phyloP scores from a whole-genome alignment of 164 flowering plant species.

The Liriodendron chinense region DNA sequence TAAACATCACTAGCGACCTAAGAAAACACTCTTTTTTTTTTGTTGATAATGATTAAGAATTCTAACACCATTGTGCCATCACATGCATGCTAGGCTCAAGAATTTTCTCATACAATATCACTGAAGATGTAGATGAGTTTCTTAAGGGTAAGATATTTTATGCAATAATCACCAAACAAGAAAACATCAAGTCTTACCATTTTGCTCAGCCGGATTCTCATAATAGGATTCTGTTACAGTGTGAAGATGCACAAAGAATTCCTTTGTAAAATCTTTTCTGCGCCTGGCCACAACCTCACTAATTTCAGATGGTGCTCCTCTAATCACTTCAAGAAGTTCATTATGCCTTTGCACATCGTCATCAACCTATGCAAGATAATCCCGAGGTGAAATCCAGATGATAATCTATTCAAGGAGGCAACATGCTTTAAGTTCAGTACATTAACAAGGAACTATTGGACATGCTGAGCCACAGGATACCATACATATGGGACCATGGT shows the following conservation, averaged over 20 bases:
- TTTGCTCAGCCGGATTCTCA: constrained; percentile 65
- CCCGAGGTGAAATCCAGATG: not conserved
- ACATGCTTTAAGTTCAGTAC: not conserved
- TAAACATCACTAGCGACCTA: too few species aligned
- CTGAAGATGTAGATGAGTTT: not conserved
- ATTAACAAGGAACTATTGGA: not conserved
- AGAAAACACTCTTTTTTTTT: too few species aligned
- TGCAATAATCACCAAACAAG: not conserved
- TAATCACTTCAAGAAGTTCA: constrained; percentile 68
- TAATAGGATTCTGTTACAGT: constrained; percentile 73
- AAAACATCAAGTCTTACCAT: constrained; percentile 44
- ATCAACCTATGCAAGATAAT: constrained; percentile 51
- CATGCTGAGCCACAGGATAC: not conserved
- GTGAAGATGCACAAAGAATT: constrained; percentile 81
- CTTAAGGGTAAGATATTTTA: not conserved
- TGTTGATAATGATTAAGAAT: too few species aligned
- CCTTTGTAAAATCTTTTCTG: constrained; percentile 89
- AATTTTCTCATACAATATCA: not conserved
- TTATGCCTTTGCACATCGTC: constrained; percentile 86
- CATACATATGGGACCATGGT: not conserved
- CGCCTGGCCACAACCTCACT: constrained; percentile 64
- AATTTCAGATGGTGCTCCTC: constrained; percentile 44
- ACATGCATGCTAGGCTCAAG: not conserved
- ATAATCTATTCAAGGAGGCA: not conserved
- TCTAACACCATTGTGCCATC: too few species aligned